phyloP scores from a whole-genome alignment of 2,329 filamentous ascomycete genomes.

The Aspergillus ochraceoroseus region DNA sequence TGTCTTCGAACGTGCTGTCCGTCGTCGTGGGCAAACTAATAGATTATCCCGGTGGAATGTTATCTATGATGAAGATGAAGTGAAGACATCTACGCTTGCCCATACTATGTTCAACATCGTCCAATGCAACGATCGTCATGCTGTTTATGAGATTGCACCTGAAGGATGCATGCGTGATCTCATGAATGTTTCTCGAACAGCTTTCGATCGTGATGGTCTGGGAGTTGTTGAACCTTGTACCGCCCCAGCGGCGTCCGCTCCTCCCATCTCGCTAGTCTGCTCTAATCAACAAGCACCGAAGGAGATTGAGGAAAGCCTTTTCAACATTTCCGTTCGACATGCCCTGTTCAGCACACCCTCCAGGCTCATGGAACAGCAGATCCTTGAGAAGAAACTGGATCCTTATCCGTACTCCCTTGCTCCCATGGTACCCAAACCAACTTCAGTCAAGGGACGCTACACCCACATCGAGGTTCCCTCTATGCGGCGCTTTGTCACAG shows the following conservation, averaged over 20 bases:
- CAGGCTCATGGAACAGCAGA: conserved; percentile 62
- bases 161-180: conserved; percentile 70
- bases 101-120: conserved; percentile 80
- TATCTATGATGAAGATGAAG: conserved; percentile 61
- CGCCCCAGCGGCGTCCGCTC: conserved; percentile 72
- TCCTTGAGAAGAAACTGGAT: conserved; percentile 69
- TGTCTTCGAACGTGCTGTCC: conserved; percentile 67
- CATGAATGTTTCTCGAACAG: conserved; percentile 68
- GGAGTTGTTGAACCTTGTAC: conserved; percentile 75
- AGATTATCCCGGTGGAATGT: conserved; percentile 63
- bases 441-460: conserved; percentile 75
- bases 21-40: conserved; percentile 50
- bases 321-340: conserved; percentile 71
- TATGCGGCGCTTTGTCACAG: conserved; percentile 95
- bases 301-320: conserved; percentile 66
- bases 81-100: conserved; percentile 60
- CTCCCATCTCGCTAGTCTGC: conserved; percentile 76
- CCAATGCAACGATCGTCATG: conserved; percentile 60
- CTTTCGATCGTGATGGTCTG: conserved; percentile 66
- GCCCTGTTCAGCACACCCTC: conserved; percentile 62
- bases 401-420: conserved; percentile 51
- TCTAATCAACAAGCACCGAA: conserved; percentile 59
- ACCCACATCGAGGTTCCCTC: conserved; percentile 90
- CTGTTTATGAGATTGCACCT: conserved; percentile 63
- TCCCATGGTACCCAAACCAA: conserved; percentile 72